Evolutionary conservation across 805 yeast species (phyloP), one percentile per base, ranked within the genome.

Genomic region (Candida michaelii): DNA sequence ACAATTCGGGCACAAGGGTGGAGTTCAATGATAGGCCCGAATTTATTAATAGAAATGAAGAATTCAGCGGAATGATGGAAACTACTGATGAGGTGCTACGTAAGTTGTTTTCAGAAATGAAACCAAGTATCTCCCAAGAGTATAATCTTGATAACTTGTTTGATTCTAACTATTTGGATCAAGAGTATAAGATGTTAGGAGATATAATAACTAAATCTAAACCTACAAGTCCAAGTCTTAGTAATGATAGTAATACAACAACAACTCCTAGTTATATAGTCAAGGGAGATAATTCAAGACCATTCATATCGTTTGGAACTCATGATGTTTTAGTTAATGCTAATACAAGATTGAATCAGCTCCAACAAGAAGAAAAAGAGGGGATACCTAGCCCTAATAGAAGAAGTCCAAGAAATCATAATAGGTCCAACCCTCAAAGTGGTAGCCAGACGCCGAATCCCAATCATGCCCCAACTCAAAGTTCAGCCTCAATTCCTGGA

Each of bases 121-220:
- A 42, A 14, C 47, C 47, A 5, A 18, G 42, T 13, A 35, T 36
- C 13, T 49, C 53, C 3, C 41, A 30, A 27, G 47, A 44, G 7
- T 31, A 41, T 12, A 17, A 35, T n/a, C 30, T 42, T 15, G 49
- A 44, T 10, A 45, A 43, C 19, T 38, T 55, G 37, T 67, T 71
- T 56, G 62, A 59, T 51, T 72, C 78, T 12, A 74, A 68, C 51
- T 73, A 73, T 41, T 63, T 72, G 46, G 76, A 76, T 54, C 74
- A 74, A 45, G 77, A 74, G 47, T 78, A 77, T 54, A 60, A 74
- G 36, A 67, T 68, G 66, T 65, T 77, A 52, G 76, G 78, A 5
- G 80, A 77, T 53, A 73, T 70, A 5, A 48, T 77, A 5, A 48
- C 62, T 18, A 61, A 63, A 30, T 62, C 68, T 56, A 77, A 58